Percentiles rank a stretch among this genome's conserved stretches.
Evolutionary conservation across 2,329 filamentous ascomycete species (phyloP).

Genomic region (Hawksworthiomyces lignivorus): DNA sequence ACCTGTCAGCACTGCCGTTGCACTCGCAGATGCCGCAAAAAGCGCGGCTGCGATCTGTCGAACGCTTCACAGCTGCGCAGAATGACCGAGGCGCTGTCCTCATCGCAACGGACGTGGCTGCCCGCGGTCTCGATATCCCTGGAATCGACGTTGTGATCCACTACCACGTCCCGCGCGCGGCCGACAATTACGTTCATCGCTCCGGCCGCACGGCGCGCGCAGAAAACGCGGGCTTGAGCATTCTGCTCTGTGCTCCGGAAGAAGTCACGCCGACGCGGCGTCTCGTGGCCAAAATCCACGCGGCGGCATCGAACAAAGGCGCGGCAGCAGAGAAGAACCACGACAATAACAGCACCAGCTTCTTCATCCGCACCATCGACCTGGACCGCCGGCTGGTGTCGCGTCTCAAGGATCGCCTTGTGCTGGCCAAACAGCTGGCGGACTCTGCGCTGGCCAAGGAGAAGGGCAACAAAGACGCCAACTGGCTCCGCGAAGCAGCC

Average conservation of each 20-base stretch:
- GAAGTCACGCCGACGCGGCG: slow-evolving; percentile 80
- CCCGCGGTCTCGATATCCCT: slow-evolving; percentile 87
- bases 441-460: slow-evolving; percentile 80
- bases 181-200: slow-evolving; percentile 90
- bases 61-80: slow-evolving; percentile 68
- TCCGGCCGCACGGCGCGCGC: slow-evolving; percentile 91
- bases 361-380: slow-evolving; percentile 72
- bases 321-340: slow-evolving; percentile 23
- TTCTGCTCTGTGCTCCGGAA: slow-evolving; percentile 84
- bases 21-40: slow-evolving; percentile 97
- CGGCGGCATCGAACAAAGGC: slow-evolving; percentile 38
- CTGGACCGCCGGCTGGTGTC: slow-evolving; percentile 73
- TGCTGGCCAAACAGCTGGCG: slow-evolving; percentile 77
- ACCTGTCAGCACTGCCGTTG: slow-evolving; percentile 66
- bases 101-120: slow-evolving; percentile 88
- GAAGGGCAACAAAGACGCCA: slow-evolving; percentile 74
- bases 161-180: slow-evolving; percentile 87
- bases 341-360: slow-evolving; percentile 19
- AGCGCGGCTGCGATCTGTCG: slow-evolving; percentile 83
- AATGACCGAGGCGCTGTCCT: slow-evolving; percentile 56
- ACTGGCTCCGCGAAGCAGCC: slow-evolving; percentile 75
- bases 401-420: slow-evolving; percentile 68
- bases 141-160: slow-evolving; percentile 85
- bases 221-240: slow-evolving; percentile 66
- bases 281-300: slow-evolving; percentile 82